A percentile compares a stretch with the other conserved stretches of the same genome.
Evolutionary conservation across 306 rosid species (phyloP).

Genomic region (Herpetospermum pedunculosum): DNA sequence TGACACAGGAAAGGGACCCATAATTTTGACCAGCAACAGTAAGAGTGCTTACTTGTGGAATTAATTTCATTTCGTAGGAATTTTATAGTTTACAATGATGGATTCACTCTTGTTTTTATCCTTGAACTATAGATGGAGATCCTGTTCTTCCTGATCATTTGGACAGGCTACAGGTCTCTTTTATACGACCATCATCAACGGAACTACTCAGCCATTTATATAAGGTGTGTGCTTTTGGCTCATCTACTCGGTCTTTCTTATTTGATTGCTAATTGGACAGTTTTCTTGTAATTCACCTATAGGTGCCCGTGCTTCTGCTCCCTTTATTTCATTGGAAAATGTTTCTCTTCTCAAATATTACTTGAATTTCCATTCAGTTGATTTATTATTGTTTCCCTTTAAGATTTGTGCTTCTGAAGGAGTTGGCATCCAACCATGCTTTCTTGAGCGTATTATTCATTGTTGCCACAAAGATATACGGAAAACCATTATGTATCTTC

Average conservation of each 20-base stretch:
- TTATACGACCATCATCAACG: slow-evolving; percentile 43
- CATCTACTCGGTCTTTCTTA: too few relatives aligned
- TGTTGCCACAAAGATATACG: slow-evolving; percentile 65
- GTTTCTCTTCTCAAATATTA: too few relatives aligned
- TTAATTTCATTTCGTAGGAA: slow-evolving; percentile 9
- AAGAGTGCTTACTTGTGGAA: slow-evolving; percentile 28
- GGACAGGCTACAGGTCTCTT: slow-evolving; percentile 34
- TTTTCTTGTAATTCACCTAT: too few relatives aligned
- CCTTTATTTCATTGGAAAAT: too few relatives aligned
- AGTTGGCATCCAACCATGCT: slow-evolving; percentile 30
- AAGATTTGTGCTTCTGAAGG: slow-evolving; percentile 73
- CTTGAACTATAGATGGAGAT: slow-evolving; percentile 37
- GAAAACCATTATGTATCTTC: slow-evolving; percentile 70
- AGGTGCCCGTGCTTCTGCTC: too few relatives aligned
- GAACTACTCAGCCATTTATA: slow-evolving; percentile 55
- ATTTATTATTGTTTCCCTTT: slow-evolving; percentile 11
- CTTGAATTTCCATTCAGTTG: neutral
- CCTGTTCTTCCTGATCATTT: slow-evolving; percentile 51
- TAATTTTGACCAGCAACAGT: slow-evolving; percentile 88
- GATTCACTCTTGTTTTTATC: slow-evolving; percentile 16
- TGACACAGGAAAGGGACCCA: slow-evolving; percentile 69
- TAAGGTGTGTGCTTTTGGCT: slow-evolving; percentile 39
- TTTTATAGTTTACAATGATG: slow-evolving; percentile 13
- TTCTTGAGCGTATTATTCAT: slow-evolving; percentile 46
- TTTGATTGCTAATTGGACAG: too few relatives aligned